Evolutionary conservation across 1,284 basidiomycete genomes (phyloP).

Genomic region (Athelia psychrophila): DNA sequence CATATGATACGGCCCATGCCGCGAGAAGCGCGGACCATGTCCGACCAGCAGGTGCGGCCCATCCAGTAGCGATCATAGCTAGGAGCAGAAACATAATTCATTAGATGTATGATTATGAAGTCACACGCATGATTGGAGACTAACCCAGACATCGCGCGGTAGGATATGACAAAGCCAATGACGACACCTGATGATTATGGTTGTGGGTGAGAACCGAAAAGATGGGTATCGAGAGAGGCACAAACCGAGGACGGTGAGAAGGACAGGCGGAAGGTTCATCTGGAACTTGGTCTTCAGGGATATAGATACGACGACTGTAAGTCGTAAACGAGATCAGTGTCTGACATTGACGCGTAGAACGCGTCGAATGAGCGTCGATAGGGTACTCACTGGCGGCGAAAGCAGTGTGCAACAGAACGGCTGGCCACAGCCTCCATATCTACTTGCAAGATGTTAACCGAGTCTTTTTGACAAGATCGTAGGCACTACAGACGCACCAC

Average conservation of each 20-base stretch:
- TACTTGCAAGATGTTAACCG: constrained; percentile 16
- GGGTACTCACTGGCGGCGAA: constrained; percentile 47
- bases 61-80: constrained; percentile 66
- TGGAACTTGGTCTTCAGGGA: constrained; percentile 38
- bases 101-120: too few species aligned
- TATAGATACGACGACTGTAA: constrained; percentile 41
- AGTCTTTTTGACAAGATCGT: background rate
- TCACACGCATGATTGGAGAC: too few species aligned
- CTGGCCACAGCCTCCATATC: constrained; percentile 70
- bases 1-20: constrained; percentile 54
- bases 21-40: constrained; percentile 49
- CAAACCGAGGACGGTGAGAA: constrained; percentile 59
- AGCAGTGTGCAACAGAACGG: constrained; percentile 55
- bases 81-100: background rate
- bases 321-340: background rate
- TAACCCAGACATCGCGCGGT: constrained; percentile 57
- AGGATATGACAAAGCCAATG: constrained; percentile 70
- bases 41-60: constrained; percentile 59
- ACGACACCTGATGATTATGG: constrained; percentile 47
- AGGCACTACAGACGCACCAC: constrained; percentile 33
- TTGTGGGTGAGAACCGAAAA: background rate
- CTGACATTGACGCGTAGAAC: background rate
- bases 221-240: constrained; percentile 2
- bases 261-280: constrained; percentile 51
- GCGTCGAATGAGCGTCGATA: background rate